These are phyloP conservation scores for Schrenkiella parvula DNA, from an alignment of 345 rosid genomes.

Conservation along the genomic window DNA sequence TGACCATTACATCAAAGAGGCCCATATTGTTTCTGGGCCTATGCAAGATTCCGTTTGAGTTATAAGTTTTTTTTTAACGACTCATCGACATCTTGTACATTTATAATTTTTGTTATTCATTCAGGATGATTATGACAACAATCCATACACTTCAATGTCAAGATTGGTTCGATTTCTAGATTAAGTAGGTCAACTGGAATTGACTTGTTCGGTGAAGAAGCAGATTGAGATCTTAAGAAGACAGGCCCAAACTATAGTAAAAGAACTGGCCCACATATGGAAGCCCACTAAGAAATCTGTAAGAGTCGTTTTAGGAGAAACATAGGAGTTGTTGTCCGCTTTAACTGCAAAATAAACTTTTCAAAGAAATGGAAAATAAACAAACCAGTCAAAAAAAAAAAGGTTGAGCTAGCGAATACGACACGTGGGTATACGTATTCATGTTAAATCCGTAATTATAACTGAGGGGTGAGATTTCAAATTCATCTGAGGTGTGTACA, in stretches of 20 bases:
- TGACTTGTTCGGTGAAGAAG: not conserved
- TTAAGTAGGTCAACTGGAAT: not conserved
- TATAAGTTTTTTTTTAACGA: too few relatives aligned
- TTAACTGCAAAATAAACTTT: not conserved
- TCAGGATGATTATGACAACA: too few relatives aligned
- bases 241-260: not conserved
- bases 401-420: conserved; percentile 5
- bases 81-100: too few relatives aligned
- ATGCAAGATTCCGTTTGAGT: too few relatives aligned
- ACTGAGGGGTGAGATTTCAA: conserved; percentile 29
- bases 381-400: not conserved
- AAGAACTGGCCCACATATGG: not conserved
- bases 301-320: not conserved
- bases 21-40: too few relatives aligned
- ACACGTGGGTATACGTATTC: conserved; percentile 27
- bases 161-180: too few relatives aligned
- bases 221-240: not conserved
- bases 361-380: not conserved
- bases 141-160: too few relatives aligned
- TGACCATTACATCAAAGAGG: too few relatives aligned
- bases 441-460: conserved; percentile 33
- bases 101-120: too few relatives aligned
- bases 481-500: conserved; percentile 21
- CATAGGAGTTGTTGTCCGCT: not conserved
- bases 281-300: not conserved